Percentiles rank a stretch among this genome's conserved stretches.
These are phyloP conservation scores for Penicillium robsamsonii DNA, from an alignment of 495 filamentous ascomycete genomes.

Conservation along the genomic window DNA sequence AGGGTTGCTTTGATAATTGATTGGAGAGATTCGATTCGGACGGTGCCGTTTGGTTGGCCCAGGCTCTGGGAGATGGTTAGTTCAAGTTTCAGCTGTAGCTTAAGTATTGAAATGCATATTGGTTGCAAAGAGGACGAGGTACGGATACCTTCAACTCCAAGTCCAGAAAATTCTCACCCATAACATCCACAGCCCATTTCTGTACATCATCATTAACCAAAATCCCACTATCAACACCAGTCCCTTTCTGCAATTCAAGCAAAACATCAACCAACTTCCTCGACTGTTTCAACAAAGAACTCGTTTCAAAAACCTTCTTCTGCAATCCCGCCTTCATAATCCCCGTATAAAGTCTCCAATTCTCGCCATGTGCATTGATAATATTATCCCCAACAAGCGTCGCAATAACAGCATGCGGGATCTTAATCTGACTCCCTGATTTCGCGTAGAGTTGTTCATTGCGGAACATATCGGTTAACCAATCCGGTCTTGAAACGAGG, in stretches of 20 bases:
- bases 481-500: slow-evolving; percentile 35
- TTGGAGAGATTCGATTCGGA: slow-evolving; percentile 29
- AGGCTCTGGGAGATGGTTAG: background rate
- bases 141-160: slow-evolving; percentile 25
- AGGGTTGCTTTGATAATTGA: slow-evolving; percentile 32
- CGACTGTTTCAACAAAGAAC: slow-evolving; percentile 22
- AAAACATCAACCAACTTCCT: slow-evolving; percentile 24
- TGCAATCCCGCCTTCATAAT: slow-evolving; percentile 43
- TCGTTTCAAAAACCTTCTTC: slow-evolving; percentile 26
- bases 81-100: background rate
- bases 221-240: slow-evolving; percentile 1
- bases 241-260: slow-evolving; percentile 10
- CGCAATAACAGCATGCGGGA: slow-evolving; percentile 42
- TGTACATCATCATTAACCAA: slow-evolving; percentile 27
- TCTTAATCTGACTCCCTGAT: slow-evolving; percentile 48
- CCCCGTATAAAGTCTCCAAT: slow-evolving; percentile 34
- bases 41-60: background rate
- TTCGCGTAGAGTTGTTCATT: slow-evolving; percentile 46
- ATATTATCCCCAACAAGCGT: slow-evolving; percentile 41
- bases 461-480: slow-evolving; percentile 45
- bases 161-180: slow-evolving; percentile 27
- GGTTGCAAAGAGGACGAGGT: background rate
- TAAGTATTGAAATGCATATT: background rate
- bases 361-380: slow-evolving; percentile 34
- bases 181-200: slow-evolving; percentile 30